Percentiles rank a stretch among this genome's conserved stretches.
Evolutionary conservation across 495 filamentous ascomycete genomes (phyloP).

Genomic region (Chaetomium cochliodes): DNA sequence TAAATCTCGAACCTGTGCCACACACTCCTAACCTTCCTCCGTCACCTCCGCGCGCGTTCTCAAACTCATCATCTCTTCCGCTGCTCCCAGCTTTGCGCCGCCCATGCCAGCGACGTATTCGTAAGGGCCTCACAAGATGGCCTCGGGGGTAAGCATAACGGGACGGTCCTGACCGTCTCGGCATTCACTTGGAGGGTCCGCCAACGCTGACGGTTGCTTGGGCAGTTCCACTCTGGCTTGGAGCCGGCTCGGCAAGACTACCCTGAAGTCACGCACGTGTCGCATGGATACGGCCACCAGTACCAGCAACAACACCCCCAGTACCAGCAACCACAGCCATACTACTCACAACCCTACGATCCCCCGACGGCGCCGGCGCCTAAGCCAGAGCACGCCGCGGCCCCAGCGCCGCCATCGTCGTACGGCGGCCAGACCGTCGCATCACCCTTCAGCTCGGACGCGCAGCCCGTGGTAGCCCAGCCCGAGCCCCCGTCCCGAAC

Average conservation of each 20-base stretch:
- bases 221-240: constrained; percentile 40
- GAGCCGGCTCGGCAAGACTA: constrained; percentile 41
- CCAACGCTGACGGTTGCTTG: not conserved
- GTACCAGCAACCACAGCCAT: constrained; percentile 6
- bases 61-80: not conserved
- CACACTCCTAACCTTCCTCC: not conserved
- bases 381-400: constrained; percentile 7
- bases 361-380: not conserved
- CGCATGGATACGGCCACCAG: constrained; percentile 13
- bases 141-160: not conserved
- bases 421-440: constrained; percentile 21
- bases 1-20: constrained; percentile 1
- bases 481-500: constrained; percentile 1
- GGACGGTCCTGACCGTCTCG: too few relatives aligned
- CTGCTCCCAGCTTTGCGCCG: not conserved
- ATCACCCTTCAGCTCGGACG: constrained; percentile 12
- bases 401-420: constrained; percentile 6
- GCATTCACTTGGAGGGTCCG: too few relatives aligned
- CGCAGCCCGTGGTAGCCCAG: not conserved
- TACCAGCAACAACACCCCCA: constrained; percentile 15
- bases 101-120: not conserved
- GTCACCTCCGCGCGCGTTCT: not conserved
- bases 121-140: not conserved
- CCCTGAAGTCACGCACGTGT: constrained; percentile 39
- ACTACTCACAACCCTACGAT: constrained; percentile 6